These are phyloP conservation scores for Chlorella vulgaris DNA, from an alignment of 139 green algal genomes.

Conservation along the genomic window DNA sequence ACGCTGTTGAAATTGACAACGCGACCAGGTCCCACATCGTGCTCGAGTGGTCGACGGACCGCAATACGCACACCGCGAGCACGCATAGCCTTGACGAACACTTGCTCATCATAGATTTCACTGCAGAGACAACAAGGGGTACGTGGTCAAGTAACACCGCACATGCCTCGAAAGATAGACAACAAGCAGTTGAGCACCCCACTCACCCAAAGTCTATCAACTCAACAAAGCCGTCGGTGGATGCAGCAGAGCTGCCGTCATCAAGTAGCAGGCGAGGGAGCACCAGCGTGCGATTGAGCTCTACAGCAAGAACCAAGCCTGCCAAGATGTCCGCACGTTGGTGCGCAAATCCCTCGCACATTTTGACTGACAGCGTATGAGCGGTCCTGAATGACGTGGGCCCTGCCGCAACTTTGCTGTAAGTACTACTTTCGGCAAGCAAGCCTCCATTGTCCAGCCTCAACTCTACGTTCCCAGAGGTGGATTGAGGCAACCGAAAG, in stretches of 20 bases:
- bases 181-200: not conserved
- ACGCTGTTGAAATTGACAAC: too few species aligned
- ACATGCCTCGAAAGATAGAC: too few species aligned
- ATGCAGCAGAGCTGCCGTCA: not conserved
- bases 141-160: too few species aligned
- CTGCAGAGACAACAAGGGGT: too few species aligned
- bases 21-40: not conserved
- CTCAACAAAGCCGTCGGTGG: not conserved
- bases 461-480: not conserved
- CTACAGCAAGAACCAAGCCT: slow-evolving; percentile 38
- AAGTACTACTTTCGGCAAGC: not conserved
- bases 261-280: not conserved
- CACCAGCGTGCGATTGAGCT: not conserved
- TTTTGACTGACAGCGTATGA: slow-evolving; percentile 12
- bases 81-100: too few species aligned
- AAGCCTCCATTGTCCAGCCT: not conserved
- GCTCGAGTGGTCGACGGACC: not conserved
- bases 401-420: not conserved
- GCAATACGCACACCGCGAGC: too few species aligned
- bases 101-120: too few species aligned
- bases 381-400: not conserved
- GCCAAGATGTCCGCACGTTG: slow-evolving; percentile 45
- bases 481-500: not conserved
- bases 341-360: slow-evolving; percentile 61
- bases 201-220: not conserved